These are phyloP conservation scores for Aspergillus piperis DNA, from an alignment of 2,329 filamentous ascomycete species.

Conservation along the genomic window DNA sequence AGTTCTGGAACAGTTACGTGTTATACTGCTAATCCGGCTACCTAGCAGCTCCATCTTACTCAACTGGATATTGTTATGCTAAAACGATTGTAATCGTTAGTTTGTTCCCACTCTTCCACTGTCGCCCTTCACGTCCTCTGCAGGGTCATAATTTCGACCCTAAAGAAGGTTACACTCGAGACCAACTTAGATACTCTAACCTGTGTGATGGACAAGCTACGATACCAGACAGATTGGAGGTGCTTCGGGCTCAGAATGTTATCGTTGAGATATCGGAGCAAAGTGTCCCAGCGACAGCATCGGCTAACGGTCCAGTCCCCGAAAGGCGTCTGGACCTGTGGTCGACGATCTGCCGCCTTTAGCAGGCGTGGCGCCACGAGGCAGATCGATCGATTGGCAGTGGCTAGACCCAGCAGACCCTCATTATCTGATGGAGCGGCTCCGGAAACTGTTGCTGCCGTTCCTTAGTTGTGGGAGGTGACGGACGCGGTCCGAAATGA, in stretches of 20 bases:
- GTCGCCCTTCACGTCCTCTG: neutral
- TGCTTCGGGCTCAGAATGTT: neutral
- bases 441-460: too few species aligned
- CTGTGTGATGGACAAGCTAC: neutral
- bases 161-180: neutral
- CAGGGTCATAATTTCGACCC: neutral
- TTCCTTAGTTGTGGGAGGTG: neutral
- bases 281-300: neutral
- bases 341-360: neutral
- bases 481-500: neutral
- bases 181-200: neutral
- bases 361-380: neutral
- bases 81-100: neutral
- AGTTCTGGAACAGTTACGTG: too few species aligned
- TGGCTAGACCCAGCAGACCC: neutral
- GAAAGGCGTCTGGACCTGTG: neutral
- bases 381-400: neutral
- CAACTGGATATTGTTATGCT: neutral
- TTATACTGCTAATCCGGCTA: too few species aligned
- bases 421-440: neutral
- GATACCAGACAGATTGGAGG: too few species aligned
- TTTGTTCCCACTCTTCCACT: neutral
- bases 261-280: neutral
- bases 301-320: too few species aligned
- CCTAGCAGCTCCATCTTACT: neutral